A percentile compares a stretch with the other conserved stretches of the same genome.
Evolutionary conservation across 306 rosid genomes (phyloP).

Genomic region (Prunus dulcis): DNA sequence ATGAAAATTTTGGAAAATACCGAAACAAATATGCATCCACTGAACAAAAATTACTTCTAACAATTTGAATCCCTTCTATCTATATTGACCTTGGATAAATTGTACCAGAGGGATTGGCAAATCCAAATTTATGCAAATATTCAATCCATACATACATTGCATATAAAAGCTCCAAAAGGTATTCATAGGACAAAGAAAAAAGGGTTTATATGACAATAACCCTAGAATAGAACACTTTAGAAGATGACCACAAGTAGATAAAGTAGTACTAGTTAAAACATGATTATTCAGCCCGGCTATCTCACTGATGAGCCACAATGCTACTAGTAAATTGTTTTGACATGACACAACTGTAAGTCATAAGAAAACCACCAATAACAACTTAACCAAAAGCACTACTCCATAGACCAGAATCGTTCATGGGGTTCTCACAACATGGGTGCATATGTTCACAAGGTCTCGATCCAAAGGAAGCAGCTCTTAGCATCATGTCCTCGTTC

Average conservation of each 20-base stretch:
- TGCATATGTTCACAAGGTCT: not conserved
- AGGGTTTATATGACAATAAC: not conserved
- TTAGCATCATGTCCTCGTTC: constrained; percentile 4
- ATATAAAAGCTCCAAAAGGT: not conserved
- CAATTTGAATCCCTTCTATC: too few species aligned
- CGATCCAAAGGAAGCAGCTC: constrained; percentile 3
- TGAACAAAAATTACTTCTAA: too few species aligned
- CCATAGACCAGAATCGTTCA: not conserved
- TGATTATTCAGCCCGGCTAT: constrained; percentile 1
- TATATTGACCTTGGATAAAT: too few species aligned
- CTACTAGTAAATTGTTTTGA: not conserved
- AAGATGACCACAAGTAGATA: not conserved
- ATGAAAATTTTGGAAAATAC: too few species aligned
- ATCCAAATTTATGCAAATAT: too few species aligned
- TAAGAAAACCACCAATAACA: not conserved
- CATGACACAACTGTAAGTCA: not conserved
- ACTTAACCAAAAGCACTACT: not conserved
- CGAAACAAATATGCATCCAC: too few species aligned
- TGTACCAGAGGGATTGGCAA: too few species aligned
- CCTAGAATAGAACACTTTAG: not conserved
- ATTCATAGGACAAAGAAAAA: not conserved
- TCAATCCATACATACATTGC: too few species aligned
- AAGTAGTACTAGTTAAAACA: not conserved
- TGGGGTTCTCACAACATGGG: constrained; percentile 6
- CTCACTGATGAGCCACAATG: not conserved